Conservation (phyloP, 805 yeast genomes). For the Saturnispora galanensis region DNA sequence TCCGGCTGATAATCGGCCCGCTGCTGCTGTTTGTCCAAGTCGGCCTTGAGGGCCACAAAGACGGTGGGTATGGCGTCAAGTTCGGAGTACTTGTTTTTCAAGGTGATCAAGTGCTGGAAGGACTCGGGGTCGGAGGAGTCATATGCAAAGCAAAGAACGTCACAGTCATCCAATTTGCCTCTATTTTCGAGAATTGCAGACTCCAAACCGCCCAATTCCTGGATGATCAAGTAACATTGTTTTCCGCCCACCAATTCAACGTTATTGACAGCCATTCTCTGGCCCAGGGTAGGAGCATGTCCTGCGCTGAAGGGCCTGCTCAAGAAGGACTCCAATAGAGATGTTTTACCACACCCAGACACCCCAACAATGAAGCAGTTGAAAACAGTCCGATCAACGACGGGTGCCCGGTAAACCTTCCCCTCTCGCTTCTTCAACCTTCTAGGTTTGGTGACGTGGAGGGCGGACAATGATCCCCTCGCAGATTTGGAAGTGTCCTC, state of each 20-base stretch:
- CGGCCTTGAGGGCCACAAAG: constrained; percentile 90
- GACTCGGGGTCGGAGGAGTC: constrained; percentile 96
- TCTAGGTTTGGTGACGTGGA: constrained; percentile 77
- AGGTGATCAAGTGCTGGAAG: constrained; percentile 67
- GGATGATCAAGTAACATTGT: constrained; percentile 84
- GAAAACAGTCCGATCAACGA: constrained; percentile 80
- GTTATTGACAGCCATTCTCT: constrained; percentile 79
- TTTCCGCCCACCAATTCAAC: constrained; percentile 92
- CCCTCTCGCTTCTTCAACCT: constrained; percentile 58
- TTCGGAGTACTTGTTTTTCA: constrained; percentile 49
- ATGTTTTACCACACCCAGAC: constrained; percentile 77
- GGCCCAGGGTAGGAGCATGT: constrained; percentile 75
- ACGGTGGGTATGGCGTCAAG: constrained; percentile 67
- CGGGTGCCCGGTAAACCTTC: constrained; percentile 53
- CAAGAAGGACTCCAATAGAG: constrained; percentile 72
- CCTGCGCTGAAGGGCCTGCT: constrained; percentile 60
- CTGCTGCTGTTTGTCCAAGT: constrained; percentile 91
- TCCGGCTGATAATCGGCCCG: constrained; percentile 82
- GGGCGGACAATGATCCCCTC: constrained; percentile 32
- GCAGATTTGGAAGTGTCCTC: constrained; percentile 32
- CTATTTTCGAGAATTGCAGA: constrained; percentile 70
- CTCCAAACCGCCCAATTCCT: constrained; percentile 83
- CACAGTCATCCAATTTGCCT: constrained; percentile 69
- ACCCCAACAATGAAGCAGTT: constrained; percentile 85
- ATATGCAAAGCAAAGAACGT: constrained; percentile 79